Evolutionary conservation across 2,329 filamentous ascomycete genomes (phyloP).

Genomic region (Cladosporium sp.): DNA sequence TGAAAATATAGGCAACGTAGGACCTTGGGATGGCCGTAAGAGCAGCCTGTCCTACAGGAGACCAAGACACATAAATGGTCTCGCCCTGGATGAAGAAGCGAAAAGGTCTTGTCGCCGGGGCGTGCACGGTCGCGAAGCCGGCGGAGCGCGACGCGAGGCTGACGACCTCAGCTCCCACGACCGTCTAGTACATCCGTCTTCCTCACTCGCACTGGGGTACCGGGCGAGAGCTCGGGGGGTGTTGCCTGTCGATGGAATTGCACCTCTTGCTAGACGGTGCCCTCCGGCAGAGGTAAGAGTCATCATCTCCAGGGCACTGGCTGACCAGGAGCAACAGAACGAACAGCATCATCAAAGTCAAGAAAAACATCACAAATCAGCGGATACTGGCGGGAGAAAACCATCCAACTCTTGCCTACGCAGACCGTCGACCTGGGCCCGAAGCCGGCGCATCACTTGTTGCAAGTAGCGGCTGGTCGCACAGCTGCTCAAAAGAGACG

Average conservation of each 20-base stretch:
- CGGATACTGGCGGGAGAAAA: background rate
- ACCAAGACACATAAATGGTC: background rate
- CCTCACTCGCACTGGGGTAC: no score
- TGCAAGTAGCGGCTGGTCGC: background rate
- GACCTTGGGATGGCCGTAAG: background rate
- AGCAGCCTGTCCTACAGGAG: background rate
- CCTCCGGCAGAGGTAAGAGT: background rate
- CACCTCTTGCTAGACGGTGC: no score
- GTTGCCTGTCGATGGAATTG: no score
- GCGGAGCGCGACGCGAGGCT: no score
- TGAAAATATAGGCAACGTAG: no score
- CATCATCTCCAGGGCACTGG: background rate
- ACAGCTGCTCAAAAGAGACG: background rate
- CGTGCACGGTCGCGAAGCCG: no score
- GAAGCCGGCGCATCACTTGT: background rate
- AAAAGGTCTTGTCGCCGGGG: no score
- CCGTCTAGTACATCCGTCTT: no score
- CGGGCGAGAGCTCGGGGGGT: no score
- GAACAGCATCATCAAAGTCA: background rate
- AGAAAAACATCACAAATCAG: background rate
- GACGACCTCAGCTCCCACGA: no score
- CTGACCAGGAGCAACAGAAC: conserved; percentile 2
- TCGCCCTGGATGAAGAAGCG: no score
- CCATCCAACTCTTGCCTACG: conserved; percentile 1
- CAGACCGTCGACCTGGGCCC: background rate